A percentile compares a stretch with the other conserved stretches of the same genome.
Conservation (phyloP, 768 basidiomycete genomes). For the Leccinum longicurvipes region DNA sequence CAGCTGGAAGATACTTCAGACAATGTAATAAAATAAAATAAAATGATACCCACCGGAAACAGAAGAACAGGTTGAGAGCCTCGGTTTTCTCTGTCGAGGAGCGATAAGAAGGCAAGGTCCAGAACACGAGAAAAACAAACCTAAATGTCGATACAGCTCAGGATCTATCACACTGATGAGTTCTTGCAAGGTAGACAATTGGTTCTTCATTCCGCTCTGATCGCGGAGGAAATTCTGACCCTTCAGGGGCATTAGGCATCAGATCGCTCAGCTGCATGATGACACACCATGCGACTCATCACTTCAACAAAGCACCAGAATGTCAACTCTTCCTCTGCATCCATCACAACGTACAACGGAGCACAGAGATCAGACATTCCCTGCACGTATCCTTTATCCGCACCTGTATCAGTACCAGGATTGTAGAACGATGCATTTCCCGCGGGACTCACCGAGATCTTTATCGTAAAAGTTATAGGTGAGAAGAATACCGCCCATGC, state of each 20-base stretch:
- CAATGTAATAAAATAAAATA: neutral
- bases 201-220: constrained; percentile 97
- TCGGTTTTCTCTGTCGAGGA: constrained; percentile 72
- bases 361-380: constrained; percentile 98
- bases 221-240: constrained; percentile 94
- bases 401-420: constrained; percentile 13
- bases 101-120: neutral
- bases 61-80: constrained; percentile 93
- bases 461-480: constrained; percentile 92
- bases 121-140: constrained; percentile 35
- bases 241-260: constrained; percentile 38
- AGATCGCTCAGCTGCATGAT: neutral
- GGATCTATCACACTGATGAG: constrained; percentile 94
- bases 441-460: constrained; percentile 63
- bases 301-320: constrained; percentile 97
- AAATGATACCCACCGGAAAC: constrained; percentile 73
- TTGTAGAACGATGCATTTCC: neutral
- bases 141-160: constrained; percentile 87
- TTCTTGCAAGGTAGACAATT: constrained; percentile 84
- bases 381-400: constrained; percentile 83
- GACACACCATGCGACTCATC: constrained; percentile 90
- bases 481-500: constrained; percentile 79
- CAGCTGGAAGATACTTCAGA: constrained; percentile 47
- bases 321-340: constrained; percentile 82
- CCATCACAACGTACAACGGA: constrained; percentile 90